Evolutionary conservation across 176 grass and related monocot genomes (phyloP).

Genomic region (Saccharum officinarum): DNA sequence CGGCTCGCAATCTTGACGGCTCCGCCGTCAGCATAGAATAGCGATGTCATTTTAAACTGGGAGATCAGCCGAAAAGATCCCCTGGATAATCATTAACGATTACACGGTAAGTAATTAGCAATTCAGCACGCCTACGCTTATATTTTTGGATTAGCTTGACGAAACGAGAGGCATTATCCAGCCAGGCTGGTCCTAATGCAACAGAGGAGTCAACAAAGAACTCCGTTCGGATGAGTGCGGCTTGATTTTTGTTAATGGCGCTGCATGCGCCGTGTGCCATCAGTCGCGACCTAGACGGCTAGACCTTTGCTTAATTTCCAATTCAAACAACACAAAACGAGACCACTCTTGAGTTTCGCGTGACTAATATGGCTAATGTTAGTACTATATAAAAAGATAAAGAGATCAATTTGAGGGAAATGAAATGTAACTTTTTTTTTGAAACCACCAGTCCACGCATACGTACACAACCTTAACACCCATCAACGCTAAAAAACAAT

Average conservation of each 20-base stretch:
- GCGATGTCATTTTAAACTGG: neutral
- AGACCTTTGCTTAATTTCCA: neutral
- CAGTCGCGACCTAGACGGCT: constrained; percentile 11
- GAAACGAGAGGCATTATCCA: neutral
- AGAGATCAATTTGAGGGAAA: too few relatives aligned
- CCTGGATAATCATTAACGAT: neutral
- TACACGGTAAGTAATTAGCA: neutral
- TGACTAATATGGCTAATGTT: neutral
- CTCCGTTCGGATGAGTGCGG: neutral
- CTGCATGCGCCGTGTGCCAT: neutral
- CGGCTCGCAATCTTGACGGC: neutral
- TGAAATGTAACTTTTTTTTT: too few relatives aligned
- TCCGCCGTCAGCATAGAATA: constrained; percentile 28
- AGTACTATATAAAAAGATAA: too few relatives aligned
- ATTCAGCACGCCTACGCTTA: neutral
- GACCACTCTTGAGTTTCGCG: neutral
- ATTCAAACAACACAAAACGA: neutral
- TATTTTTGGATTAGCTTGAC: neutral
- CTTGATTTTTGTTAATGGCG: neutral
- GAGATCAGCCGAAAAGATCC: neutral
- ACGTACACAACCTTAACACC: too few relatives aligned
- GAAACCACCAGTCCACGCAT: too few relatives aligned
- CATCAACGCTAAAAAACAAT: too few relatives aligned
- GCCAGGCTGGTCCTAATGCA: neutral
- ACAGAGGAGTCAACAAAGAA: constrained; percentile 16